Conservation (phyloP, 768 basidiomycete species). For the Boletus subcaerulescens region DNA sequence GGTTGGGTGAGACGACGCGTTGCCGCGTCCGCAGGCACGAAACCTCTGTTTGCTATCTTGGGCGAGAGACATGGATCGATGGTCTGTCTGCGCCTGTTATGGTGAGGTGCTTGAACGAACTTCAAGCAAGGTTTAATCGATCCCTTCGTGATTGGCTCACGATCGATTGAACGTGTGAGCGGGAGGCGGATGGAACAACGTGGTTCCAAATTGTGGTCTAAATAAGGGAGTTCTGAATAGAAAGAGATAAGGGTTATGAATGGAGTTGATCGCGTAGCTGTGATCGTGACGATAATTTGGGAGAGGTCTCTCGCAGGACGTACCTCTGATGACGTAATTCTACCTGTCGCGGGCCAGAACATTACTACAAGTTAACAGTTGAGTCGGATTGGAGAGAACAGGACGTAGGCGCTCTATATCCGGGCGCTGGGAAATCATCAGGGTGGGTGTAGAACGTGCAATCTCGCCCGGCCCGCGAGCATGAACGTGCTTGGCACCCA, state of each 20-base stretch:
- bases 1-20: not conserved
- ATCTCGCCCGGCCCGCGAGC: not conserved
- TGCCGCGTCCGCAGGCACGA: not conserved
- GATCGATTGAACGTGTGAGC: constrained; percentile 14
- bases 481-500: not conserved
- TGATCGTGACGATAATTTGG: not conserved
- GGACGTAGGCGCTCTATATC: not conserved
- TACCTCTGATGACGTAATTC: not conserved
- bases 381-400: not conserved
- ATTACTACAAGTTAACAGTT: not conserved
- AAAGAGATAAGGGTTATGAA: constrained; percentile 15
- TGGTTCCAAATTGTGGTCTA: constrained; percentile 1
- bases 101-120: not conserved
- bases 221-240: constrained; percentile 6
- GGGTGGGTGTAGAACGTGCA: not conserved
- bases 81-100: not conserved
- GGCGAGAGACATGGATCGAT: constrained; percentile 7
- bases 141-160: constrained; percentile 8
- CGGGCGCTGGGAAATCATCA: not conserved
- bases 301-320: not conserved
- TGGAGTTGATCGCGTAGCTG: not conserved
- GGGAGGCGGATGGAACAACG: not conserved
- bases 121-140: constrained; percentile 19
- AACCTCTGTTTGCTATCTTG: constrained; percentile 4
- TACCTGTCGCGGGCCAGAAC: not conserved